A percentile compares a stretch with the other conserved stretches of the same genome.
phyloP scores from a whole-genome alignment of 306 rosid genomes.

The Glycine latifolia region DNA sequence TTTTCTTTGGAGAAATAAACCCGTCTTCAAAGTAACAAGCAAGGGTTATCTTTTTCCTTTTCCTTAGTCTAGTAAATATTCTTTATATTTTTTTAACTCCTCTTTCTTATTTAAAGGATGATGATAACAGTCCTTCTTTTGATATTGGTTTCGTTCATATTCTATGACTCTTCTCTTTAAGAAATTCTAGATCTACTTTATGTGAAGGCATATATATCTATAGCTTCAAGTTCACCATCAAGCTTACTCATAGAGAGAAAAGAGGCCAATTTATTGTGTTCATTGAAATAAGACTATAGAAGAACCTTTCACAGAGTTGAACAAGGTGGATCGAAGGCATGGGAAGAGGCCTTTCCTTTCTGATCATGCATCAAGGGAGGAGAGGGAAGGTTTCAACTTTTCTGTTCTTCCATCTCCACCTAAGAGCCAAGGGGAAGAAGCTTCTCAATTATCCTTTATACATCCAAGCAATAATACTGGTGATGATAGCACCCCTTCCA shows the following conservation, averaged over 20 bases:
- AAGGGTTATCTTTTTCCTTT: slow-evolving; percentile 24
- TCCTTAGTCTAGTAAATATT: slow-evolving; percentile 9
- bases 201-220: background rate
- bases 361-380: slow-evolving; percentile 53
- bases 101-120: slow-evolving; percentile 32
- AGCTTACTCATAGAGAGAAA: slow-evolving; percentile 19
- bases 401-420: slow-evolving; percentile 23
- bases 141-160: slow-evolving; percentile 1
- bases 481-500: slow-evolving; percentile 6
- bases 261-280: background rate
- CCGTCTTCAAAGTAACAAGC: slow-evolving; percentile 29
- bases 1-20: slow-evolving; percentile 20
- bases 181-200: slow-evolving; percentile 46
- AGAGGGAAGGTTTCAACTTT: slow-evolving; percentile 37
- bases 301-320: slow-evolving; percentile 8
- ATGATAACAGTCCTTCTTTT: slow-evolving; percentile 13
- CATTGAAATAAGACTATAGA: background rate
- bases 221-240: slow-evolving; percentile 9
- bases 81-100: background rate
- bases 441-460: slow-evolving; percentile 31
- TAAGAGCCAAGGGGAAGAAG: slow-evolving; percentile 37
- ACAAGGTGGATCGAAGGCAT: slow-evolving; percentile 60
- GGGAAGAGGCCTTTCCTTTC: slow-evolving; percentile 58
- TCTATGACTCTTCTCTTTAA: slow-evolving; percentile 19
- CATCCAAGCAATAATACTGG: slow-evolving; percentile 20